Base-by-base conservation (phyloP, 352 stramenopile genomes). In the Albugo candida region DNA sequence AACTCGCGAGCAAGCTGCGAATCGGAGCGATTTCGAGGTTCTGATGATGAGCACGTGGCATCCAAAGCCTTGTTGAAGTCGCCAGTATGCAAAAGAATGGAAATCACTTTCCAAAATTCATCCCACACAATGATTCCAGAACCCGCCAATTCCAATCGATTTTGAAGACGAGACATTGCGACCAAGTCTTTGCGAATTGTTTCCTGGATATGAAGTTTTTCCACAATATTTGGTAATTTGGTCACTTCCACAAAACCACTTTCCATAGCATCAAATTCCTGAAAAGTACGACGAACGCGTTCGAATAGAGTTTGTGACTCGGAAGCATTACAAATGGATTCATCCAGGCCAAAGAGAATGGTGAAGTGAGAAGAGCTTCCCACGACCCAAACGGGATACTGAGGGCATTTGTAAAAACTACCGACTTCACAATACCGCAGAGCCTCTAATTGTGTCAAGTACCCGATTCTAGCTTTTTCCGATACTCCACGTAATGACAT, bases 101-200 rank as follows among this genome's bases (percentile, higher is more conserved):
- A 92, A 2, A 83, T 59, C 13, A 72, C 63, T 43, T 84, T 91
- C 86, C 86, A 95, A 51, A 92, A 93, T 48, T 94, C 81, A 44
- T 95, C 81, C 86, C 83, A 96, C 11, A 95, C 56, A 47, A 96
- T 72, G 48, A 96, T 95, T 1, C 83, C 83, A 0, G 77, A 70
- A 11, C 82, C 83, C 14, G 56, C 55, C 13, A 86, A 67, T 56
- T 88, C 70, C 1, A 88, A 50, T 41, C 58, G 61, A 13, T 48
- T 52, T 14, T 78, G 54, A 21, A 84, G 46, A 24, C 71, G 64
- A n/a, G 64, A 63, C 72, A 88, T 81, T 46, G 48, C 64, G 39
- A 73, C 81, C 24, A 84, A 64, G 40, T 74, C 77, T 24, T 50
- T 49, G 2, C 78, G 40, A 36, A 87, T 61, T 8, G 71, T 59